phyloP scores from a whole-genome alignment of 306 rosid species.

The Benincasa hispida region DNA sequence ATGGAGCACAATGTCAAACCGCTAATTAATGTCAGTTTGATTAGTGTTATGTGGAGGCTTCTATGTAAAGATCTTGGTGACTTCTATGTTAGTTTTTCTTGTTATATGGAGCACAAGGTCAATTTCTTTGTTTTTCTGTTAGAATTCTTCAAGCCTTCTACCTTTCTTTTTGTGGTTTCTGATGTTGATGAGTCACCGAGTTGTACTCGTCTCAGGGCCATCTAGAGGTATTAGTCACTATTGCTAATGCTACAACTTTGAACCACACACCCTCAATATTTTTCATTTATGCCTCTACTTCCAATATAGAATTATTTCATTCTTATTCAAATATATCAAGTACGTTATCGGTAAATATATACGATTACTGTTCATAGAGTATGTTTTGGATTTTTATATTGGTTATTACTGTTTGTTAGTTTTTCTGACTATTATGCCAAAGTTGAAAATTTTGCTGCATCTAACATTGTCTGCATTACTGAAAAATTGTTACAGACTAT shows the following conservation, averaged over 20 bases:
- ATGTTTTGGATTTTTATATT: not conserved
- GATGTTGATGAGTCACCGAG: not conserved
- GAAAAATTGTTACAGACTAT: slow-evolving; percentile 43
- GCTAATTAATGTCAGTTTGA: not conserved
- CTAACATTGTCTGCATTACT: not conserved
- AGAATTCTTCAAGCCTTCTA: not conserved
- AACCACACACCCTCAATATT: not conserved
- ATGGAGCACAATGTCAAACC: not conserved
- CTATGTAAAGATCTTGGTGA: not conserved
- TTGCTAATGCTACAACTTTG: not conserved
- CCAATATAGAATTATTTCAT: not conserved
- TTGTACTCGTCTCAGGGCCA: not conserved
- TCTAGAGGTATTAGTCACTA: not conserved
- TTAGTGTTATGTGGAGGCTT: not conserved
- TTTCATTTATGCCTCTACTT: not conserved
- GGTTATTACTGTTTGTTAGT: not conserved
- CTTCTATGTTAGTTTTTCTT: not conserved
- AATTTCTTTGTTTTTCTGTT: not conserved
- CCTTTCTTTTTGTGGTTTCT: not conserved
- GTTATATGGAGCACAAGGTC: not conserved
- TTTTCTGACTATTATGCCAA: not conserved
- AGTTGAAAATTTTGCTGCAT: not conserved
- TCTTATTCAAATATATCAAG: not conserved
- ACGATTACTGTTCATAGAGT: not conserved
- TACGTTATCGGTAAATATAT: not conserved